Conservation (phyloP, 1,284 basidiomycete genomes). For the Termitomyces sp. region DNA sequence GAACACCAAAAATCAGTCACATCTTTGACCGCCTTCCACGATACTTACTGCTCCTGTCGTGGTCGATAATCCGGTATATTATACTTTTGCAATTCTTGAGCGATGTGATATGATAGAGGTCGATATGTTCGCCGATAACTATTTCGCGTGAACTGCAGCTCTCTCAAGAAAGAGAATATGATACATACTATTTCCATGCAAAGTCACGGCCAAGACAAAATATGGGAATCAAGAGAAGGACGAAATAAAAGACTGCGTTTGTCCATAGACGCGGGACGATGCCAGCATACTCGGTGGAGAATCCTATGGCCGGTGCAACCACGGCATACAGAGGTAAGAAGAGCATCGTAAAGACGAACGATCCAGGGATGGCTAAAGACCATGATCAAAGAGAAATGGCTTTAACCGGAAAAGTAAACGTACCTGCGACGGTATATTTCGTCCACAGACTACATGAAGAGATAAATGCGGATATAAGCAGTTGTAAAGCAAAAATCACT, state of each 20-base stretch:
- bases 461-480: conserved; percentile 3
- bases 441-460: conserved; percentile 81
- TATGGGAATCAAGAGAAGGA: conserved; percentile 82
- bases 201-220: conserved; percentile 90
- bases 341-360: conserved; percentile 91
- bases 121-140: conserved; percentile 89
- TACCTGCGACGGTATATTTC: conserved; percentile 92
- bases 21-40: neutral
- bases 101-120: conserved; percentile 93
- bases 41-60: conserved; percentile 87
- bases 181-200: conserved; percentile 87
- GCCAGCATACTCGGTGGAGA: conserved; percentile 86
- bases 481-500: conserved; percentile 29
- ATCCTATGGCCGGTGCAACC: conserved; percentile 81
- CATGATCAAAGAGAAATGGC: neutral
- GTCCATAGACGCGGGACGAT: conserved; percentile 89
- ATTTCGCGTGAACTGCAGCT: conserved; percentile 3
- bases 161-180: conserved; percentile 1
- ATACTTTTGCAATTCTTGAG: conserved; percentile 96
- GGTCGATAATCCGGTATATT: conserved; percentile 97
- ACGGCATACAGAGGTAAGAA: conserved; percentile 90
- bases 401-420: conserved; percentile 12
- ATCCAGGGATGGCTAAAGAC: conserved; percentile 83
- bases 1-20: conserved; percentile 8
- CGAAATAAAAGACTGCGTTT: conserved; percentile 85